Evolutionary conservation across 352 stramenopile genomes (phyloP), one percentile per base, ranked within the genome.

Genomic region (Phytophthora citricola): DNA sequence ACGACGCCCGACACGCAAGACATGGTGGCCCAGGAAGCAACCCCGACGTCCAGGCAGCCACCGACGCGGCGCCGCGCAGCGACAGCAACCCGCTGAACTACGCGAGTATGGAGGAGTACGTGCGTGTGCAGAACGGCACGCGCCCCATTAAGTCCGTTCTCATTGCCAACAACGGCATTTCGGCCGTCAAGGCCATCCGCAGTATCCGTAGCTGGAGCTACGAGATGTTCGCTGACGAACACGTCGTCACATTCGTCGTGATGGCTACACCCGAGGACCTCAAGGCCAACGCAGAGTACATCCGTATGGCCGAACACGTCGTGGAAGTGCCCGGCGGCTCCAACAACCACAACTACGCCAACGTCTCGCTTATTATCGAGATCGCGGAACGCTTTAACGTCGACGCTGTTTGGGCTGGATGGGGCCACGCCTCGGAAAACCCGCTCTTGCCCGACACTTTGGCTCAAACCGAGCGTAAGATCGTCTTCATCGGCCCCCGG

Each of bases 301-400:
- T 99, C 70, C 97, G 98, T 62, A 99, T 99, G 97, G 98, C 95
- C 49, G 98, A 99, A 76, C 92, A 99, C 70, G 98, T 99, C 46
- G 97, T 99, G 27, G 97, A 99, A 77, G 98, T 99, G 49, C 98
- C 98, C 20, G 98, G 98, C 53, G 98, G 98, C 52, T 97, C 97
- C 50, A 99, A 99, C 90, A 99, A 99, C 87, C 98, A 99, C 93
- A 99, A 99, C 87, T 99, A 99, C 79, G 98, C 98, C 71, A 99
- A 99, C 83, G 97, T 99, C 14, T 90, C 89, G 41, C 89, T 99
- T 26, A 99, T 99, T 73, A 93, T 99, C 22, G 96, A 99, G 85
- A 97, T 99, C 34, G 97, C 97, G 12, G 93, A 98, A 54, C 86
- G 97, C 14, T 98, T 97, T 75, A 81, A 92, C 45, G 97, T 99